A percentile compares a stretch with the other conserved stretches of the same genome.
These are phyloP conservation scores for Ambrosia hybrid DNA, from an alignment of 140 eudicot genomes.

Conservation along the genomic window DNA sequence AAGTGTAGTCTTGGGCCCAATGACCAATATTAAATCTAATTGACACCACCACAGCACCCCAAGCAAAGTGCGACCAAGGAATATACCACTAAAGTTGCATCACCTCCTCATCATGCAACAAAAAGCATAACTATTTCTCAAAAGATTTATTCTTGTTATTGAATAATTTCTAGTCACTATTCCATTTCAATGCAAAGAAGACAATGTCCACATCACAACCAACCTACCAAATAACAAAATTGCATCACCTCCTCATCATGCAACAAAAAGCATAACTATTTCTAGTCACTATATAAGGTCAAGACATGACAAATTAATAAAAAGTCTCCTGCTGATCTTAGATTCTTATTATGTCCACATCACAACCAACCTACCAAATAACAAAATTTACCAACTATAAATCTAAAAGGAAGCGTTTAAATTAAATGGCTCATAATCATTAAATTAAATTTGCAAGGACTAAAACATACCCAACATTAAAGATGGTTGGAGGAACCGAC, in stretches of 20 bases:
- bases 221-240: background rate
- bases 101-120: background rate
- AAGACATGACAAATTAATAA: background rate
- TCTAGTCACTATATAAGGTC: background rate
- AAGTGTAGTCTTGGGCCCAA: background rate
- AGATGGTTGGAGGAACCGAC: slow-evolving; percentile 78
- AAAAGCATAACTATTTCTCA: background rate
- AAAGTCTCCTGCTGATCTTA: background rate
- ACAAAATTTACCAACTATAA: background rate
- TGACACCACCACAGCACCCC: slow-evolving; percentile 13
- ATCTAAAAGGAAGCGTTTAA: slow-evolving; percentile 7
- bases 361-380: slow-evolving; percentile 6
- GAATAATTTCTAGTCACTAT: background rate
- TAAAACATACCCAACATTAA: slow-evolving; percentile 22
- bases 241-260: too few species aligned
- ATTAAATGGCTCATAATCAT: slow-evolving; percentile 11
- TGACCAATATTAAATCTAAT: background rate
- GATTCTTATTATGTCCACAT: slow-evolving; percentile 12
- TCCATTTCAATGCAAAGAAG: slow-evolving; percentile 3
- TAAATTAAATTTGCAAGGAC: slow-evolving; percentile 4
- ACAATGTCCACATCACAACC: slow-evolving; percentile 10
- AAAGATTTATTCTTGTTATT: background rate
- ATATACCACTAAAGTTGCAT: slow-evolving; percentile 10
- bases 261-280: too few species aligned
- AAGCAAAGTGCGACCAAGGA: slow-evolving; percentile 9